Evolutionary conservation across 768 basidiomycete species (phyloP), one percentile per base, ranked within the genome.

Genomic region (Tylopilus felleus): DNA sequence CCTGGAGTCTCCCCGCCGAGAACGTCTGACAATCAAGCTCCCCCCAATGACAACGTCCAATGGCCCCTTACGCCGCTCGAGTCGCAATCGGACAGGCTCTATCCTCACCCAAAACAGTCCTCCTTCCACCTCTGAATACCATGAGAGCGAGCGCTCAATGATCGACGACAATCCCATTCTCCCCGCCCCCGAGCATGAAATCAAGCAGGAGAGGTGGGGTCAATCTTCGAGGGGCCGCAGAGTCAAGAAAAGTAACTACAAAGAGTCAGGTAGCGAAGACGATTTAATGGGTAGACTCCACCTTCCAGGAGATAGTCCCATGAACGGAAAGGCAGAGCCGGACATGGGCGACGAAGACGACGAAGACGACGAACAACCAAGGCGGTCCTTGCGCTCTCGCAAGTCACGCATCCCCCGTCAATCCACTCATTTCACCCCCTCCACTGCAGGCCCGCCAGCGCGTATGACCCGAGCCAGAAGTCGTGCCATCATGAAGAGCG

Each of bases 181-280:
- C 8, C 53, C 22, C 3, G 45, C 49, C 19, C 0, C 47, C 5
- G 63, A 58, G 16, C 58, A 44, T 13, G 8, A 6, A 9, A 46
- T 42, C 1, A 48, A 44, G 14, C 48, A 36, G 23, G 45, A 50
- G 5, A 19, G 53, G 10, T 72, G 61, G 63, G 53, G 44, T 14
- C 67, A 48, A n/a, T 61, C 76, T 0, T 58, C 35, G 21, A 65
- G 77, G 28, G 81, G 83, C 16, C 70, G 82, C 29, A 75, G 51
- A 23, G 61, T 77, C 16, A 60, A 59, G 33, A 76, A 67, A 64
- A 70, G 59, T 36, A 65, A 58, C 7, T 82, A 82, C 64, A 68
- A 64, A 10, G 82, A 84, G 67, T 75, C 72, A 10, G 70, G 66
- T 17, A 74, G 72, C 49, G 80, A 80, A 27, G 75, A 76, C n/a